phyloP scores from a whole-genome alignment of 2,329 filamentous ascomycete species.

The Stagonosporopsis chrysanthemi region DNA sequence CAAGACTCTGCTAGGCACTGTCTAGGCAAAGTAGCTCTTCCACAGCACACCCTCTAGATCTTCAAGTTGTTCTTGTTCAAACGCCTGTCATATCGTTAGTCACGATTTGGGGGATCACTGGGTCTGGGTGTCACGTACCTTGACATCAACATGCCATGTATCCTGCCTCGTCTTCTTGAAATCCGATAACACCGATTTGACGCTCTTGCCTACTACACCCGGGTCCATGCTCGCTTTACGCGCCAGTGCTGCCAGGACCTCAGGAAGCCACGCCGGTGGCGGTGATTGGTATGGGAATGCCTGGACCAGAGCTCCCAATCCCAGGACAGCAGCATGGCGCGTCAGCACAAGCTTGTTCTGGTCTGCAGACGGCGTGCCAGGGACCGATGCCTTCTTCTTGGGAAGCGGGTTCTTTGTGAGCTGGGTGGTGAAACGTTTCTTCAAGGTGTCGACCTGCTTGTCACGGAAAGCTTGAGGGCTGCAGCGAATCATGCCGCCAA shows the following conservation, averaged over 20 bases:
- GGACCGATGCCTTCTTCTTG: constrained; percentile 60
- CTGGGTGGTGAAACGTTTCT: constrained; percentile 78
- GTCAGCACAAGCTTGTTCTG: constrained; percentile 79
- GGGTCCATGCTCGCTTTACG: constrained; percentile 85
- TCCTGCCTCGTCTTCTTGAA: constrained; percentile 99
- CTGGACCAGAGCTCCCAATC: constrained; percentile 87
- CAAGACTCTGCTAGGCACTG: background rate
- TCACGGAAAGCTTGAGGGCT: constrained; percentile 82
- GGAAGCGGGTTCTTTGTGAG: constrained; percentile 88
- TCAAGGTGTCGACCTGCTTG: constrained; percentile 77
- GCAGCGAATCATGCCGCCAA: constrained; percentile 98
- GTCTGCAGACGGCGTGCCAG: constrained; percentile 74
- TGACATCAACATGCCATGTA: constrained; percentile 97
- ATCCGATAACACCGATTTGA: constrained; percentile 91
- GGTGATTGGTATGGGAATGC: constrained; percentile 96
- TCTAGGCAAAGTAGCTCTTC: constrained; percentile 97
- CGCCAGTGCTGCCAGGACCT: constrained; percentile 85
- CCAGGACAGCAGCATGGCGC: constrained; percentile 89
- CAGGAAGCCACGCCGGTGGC: constrained; percentile 91
- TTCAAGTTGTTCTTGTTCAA: constrained; percentile 90
- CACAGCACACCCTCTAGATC: constrained; percentile 95
- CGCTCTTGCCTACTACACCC: constrained; percentile 92
- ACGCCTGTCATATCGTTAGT: constrained; percentile 62
- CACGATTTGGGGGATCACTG: background rate
- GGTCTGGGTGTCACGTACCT: constrained; percentile 66